These are phyloP conservation scores for Babesia gibsoni DNA, from an alignment of 169 alveolate genomes.

Conservation along the genomic window DNA sequence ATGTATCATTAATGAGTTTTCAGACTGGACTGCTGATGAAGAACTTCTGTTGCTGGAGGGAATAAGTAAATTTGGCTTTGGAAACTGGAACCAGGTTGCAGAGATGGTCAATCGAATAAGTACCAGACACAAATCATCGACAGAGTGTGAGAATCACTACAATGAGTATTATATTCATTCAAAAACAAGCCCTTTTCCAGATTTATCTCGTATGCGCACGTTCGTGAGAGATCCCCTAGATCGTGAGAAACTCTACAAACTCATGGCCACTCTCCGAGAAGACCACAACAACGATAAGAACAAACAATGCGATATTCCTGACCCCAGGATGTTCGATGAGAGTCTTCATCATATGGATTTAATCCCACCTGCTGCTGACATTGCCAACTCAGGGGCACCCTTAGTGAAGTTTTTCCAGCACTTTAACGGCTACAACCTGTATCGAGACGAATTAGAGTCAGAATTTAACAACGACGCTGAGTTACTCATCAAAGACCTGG, in stretches of 20 bases:
- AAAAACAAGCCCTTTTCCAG: conserved; percentile 58
- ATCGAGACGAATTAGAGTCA: conserved; percentile 92
- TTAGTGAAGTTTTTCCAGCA: conserved; percentile 58
- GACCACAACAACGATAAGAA: background rate
- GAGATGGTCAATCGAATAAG: conserved; percentile 49
- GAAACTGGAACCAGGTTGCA: conserved; percentile 78
- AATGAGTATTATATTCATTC: conserved; percentile 58
- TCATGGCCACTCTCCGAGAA: too few species aligned
- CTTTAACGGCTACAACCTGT: conserved; percentile 87
- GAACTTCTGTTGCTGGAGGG: conserved; percentile 82
- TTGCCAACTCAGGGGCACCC: conserved; percentile 8
- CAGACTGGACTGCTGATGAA: conserved; percentile 86
- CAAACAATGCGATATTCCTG: background rate
- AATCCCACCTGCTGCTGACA: conserved; percentile 49
- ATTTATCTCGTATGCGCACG: conserved; percentile 47
- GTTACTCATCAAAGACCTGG: conserved; percentile 91
- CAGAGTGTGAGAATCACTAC: conserved; percentile 72
- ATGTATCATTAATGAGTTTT: background rate
- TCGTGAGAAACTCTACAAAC: background rate
- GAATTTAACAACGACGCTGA: conserved; percentile 97
- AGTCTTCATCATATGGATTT: conserved; percentile 4
- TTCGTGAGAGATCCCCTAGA: background rate
- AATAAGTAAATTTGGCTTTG: conserved; percentile 80
- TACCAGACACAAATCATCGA: conserved; percentile 62
- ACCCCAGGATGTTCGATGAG: background rate